Conservation (phyloP, 352 stramenopile species). For the Globisporangium lucens region DNA sequence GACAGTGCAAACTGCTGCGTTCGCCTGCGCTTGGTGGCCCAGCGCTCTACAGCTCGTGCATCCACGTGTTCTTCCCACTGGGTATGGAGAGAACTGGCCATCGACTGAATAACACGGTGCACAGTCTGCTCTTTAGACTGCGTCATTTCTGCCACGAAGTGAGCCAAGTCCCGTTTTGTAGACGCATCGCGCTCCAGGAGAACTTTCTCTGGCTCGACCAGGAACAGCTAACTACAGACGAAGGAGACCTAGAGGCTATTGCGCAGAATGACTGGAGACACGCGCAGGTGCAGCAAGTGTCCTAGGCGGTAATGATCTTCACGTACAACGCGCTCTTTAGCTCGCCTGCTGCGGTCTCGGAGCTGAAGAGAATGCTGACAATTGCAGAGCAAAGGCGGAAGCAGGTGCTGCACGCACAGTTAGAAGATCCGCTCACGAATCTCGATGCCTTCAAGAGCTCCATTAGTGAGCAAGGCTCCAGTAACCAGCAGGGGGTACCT, state of each 20-base stretch:
- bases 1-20: slow-evolving; percentile 20
- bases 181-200: slow-evolving; percentile 23
- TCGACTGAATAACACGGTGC: slow-evolving; percentile 14
- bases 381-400: slow-evolving; percentile 15
- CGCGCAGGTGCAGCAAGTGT: slow-evolving; percentile 11
- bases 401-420: slow-evolving; percentile 28
- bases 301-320: slow-evolving; percentile 28
- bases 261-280: neutral
- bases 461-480: neutral
- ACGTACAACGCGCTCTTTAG: slow-evolving; percentile 35
- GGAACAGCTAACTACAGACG: slow-evolving; percentile 8
- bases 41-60: slow-evolving; percentile 23
- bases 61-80: slow-evolving; percentile 34
- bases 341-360: slow-evolving; percentile 17
- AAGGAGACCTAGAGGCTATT: neutral
- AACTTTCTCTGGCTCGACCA: slow-evolving; percentile 30
- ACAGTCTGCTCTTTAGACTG: slow-evolving; percentile 28
- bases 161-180: slow-evolving; percentile 20
- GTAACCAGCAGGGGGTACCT: neutral
- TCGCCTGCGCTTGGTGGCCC: slow-evolving; percentile 16
- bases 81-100: neutral
- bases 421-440: slow-evolving; percentile 21
- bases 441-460: slow-evolving; percentile 25
- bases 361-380: slow-evolving; percentile 21
- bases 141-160: slow-evolving; percentile 26